Evolutionary conservation across 495 filamentous ascomycete genomes (phyloP).

Genomic region (Tuber indicum): DNA sequence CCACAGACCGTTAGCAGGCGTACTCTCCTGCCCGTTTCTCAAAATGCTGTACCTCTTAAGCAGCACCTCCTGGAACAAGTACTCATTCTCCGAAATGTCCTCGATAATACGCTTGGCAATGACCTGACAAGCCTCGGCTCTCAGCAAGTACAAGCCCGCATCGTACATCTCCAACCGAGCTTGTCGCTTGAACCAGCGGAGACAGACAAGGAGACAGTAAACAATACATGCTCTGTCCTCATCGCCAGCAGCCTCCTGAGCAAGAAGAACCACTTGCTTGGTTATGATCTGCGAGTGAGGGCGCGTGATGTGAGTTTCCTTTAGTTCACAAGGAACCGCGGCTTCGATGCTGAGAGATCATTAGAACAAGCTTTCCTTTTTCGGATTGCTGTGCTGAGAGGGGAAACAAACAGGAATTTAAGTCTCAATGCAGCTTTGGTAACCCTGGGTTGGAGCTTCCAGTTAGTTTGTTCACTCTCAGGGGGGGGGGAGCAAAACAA

Average conservation of each 20-base stretch:
- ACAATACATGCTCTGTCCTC: constrained; percentile 72
- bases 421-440: constrained; percentile 81
- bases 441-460: constrained; percentile 46
- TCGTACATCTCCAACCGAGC: constrained; percentile 75
- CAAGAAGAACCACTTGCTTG: constrained; percentile 64
- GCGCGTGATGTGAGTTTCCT: constrained; percentile 61
- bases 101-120: constrained; percentile 95
- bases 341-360: constrained; percentile 57
- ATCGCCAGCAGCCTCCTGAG: constrained; percentile 68
- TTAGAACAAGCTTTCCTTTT: constrained; percentile 4
- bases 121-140: constrained; percentile 82
- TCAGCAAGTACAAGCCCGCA: constrained; percentile 68
- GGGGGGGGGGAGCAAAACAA: constrained; percentile 46
- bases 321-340: constrained; percentile 79
- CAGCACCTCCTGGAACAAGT: constrained; percentile 72
- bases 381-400: not conserved
- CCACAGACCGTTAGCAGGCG: constrained; percentile 62
- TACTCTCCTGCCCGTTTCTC: constrained; percentile 60
- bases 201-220: constrained; percentile 78
- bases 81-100: constrained; percentile 63
- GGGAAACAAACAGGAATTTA: constrained; percentile 58
- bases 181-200: constrained; percentile 86
- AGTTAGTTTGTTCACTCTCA: constrained; percentile 19
- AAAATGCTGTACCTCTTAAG: constrained; percentile 86
- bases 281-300: constrained; percentile 84